These are phyloP conservation scores for Pholiota microspora DNA, from an alignment of 768 basidiomycete genomes.

Conservation along the genomic window DNA sequence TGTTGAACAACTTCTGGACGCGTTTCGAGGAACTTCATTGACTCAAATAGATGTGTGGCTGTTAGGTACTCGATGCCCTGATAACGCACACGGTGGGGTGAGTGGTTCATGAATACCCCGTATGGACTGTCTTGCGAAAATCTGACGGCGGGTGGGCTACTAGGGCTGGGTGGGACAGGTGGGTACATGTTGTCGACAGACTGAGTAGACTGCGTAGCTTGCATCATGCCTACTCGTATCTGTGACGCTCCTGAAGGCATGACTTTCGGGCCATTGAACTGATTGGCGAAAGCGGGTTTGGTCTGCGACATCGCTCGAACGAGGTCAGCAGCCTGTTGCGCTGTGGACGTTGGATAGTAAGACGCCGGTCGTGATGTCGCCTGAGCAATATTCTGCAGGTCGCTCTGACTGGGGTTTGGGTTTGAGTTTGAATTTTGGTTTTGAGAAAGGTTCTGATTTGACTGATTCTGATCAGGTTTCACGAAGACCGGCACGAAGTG, in stretches of 20 bases:
- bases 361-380: background rate
- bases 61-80: slow-evolving; percentile 58
- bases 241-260: background rate
- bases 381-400: too few species aligned
- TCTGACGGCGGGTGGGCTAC: slow-evolving; percentile 28
- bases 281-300: background rate
- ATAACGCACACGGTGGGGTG: slow-evolving; percentile 60
- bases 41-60: slow-evolving; percentile 75
- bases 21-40: slow-evolving; percentile 60
- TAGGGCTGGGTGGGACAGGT: slow-evolving; percentile 21
- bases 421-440: background rate
- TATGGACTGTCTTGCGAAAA: slow-evolving; percentile 42
- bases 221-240: background rate
- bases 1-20: slow-evolving; percentile 52
- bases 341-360: background rate
- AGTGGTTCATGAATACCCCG: slow-evolving; percentile 62
- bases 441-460: background rate
- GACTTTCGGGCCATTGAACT: background rate
- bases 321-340: slow-evolving; percentile 7
- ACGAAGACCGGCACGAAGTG: slow-evolving; percentile 27
- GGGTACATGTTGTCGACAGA: slow-evolving; percentile 7
- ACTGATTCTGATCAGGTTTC: slow-evolving; percentile 4
- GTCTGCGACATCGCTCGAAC: slow-evolving; percentile 12
- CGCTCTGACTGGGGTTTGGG: background rate
- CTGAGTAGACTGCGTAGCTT: background rate